A percentile compares a stretch with the other conserved stretches of the same genome.
These are phyloP conservation scores for Vicia villosa DNA, from an alignment of 306 rosid genomes.

Conservation along the genomic window DNA sequence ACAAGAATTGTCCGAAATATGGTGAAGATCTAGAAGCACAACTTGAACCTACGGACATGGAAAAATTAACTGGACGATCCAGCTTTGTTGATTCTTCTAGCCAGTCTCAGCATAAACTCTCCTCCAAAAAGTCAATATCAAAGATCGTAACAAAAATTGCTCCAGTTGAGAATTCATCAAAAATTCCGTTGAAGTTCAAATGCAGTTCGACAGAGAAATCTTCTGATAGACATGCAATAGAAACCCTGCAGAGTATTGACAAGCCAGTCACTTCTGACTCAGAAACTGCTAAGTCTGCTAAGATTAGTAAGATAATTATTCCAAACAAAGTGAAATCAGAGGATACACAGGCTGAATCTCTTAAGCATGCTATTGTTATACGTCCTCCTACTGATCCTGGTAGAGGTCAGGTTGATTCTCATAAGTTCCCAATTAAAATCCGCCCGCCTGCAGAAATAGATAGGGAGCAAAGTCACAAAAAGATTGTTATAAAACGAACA, in stretches of 20 bases:
- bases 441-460: constrained; percentile 56
- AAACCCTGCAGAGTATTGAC: constrained; percentile 55
- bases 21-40: constrained; percentile 79
- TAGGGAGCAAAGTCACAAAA: constrained; percentile 73
- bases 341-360: constrained; percentile 63
- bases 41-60: constrained; percentile 63
- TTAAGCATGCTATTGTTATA: constrained; percentile 60
- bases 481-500: constrained; percentile 71
- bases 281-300: constrained; percentile 70
- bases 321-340: constrained; percentile 71
- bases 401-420: constrained; percentile 58
- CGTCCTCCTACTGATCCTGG: constrained; percentile 67
- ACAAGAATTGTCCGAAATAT: constrained; percentile 96
- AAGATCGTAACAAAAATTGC: constrained; percentile 65
- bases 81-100: constrained; percentile 58
- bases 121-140: constrained; percentile 61
- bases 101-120: constrained; percentile 64
- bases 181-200: constrained; percentile 79
- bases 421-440: constrained; percentile 48
- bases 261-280: constrained; percentile 74
- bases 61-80: constrained; percentile 63
- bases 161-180: constrained; percentile 51
- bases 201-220: constrained; percentile 78
- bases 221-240: constrained; percentile 61
- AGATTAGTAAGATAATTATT: constrained; percentile 68